A percentile compares a stretch with the other conserved stretches of the same genome.
Conservation (phyloP, 1,139 yeast genomes). For the Diutina catenulata region DNA sequence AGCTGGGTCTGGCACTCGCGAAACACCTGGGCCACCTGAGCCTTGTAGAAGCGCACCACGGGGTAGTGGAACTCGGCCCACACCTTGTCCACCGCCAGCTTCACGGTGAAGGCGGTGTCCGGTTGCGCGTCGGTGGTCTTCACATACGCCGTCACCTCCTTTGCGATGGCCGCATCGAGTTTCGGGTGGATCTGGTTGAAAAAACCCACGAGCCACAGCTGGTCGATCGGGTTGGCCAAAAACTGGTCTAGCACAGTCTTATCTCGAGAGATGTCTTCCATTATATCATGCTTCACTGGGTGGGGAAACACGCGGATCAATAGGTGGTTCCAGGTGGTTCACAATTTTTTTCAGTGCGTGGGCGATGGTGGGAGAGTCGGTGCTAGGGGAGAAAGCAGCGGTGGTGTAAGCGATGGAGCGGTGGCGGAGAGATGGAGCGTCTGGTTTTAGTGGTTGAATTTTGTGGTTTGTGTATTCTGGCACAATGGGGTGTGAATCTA, state of each 20-base stretch:
- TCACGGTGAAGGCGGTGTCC: conserved; percentile 10
- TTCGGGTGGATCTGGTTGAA: conserved; percentile 31
- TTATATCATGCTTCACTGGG: too few species aligned
- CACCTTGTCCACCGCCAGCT: conserved; percentile 30
- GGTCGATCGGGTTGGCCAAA: conserved; percentile 25
- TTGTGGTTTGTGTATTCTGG: too few species aligned
- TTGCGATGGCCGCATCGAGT: conserved; percentile 25
- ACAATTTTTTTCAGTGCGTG: background rate
- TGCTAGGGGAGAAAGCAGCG: background rate
- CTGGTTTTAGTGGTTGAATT: too few species aligned
- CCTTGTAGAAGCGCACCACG: conserved; percentile 41
- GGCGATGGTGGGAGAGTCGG: background rate
- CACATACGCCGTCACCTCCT: conserved; percentile 15
- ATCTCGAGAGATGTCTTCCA: conserved; percentile 14
- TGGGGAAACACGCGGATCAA: too few species aligned
- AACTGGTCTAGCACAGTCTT: conserved; percentile 20
- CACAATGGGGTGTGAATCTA: too few species aligned
- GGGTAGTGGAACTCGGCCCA: conserved; percentile 62
- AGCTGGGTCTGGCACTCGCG: conserved; percentile 11
- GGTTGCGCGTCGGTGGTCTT: conserved; percentile 7
- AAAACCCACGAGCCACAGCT: conserved; percentile 33
- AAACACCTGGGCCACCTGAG: conserved; percentile 23
- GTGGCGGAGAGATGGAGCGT: too few species aligned
- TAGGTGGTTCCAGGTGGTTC: too few species aligned
- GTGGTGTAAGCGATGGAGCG: too few species aligned